Evolutionary conservation across 2,329 filamentous ascomycete genomes (phyloP), one percentile per base, ranked within the genome.

Genomic region (Chaetomium sp.): DNA sequence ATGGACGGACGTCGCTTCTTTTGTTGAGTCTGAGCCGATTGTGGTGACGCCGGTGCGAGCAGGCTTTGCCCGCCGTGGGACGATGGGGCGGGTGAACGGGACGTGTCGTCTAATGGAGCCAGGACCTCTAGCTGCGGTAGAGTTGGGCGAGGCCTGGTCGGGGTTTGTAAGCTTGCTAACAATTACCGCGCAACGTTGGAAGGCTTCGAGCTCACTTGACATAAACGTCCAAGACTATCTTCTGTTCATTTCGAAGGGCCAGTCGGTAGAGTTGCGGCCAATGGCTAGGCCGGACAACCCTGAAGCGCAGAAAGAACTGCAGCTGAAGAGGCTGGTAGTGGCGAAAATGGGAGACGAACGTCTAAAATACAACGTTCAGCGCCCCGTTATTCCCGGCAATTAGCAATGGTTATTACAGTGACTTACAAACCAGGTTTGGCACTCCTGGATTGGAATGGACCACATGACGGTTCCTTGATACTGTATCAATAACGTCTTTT

Each of bases 391-490:
- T 1, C 8, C 8, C 19, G 2, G 19, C 14, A 38, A 14, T 10
- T 9, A 4, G 37, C 40, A 14, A 12, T 42, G 40, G 10, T 10
- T 11, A 9, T 10, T 11, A 9, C 11, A 42, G 9, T n/a, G 19
- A 49, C 48, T 0, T 63, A 76, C 73, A 70, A 77, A 73, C 75
- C 75, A 78, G 0, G 71, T 74, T 33, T 66, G 62, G 51, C 75
- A 77, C 47, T 76, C 68, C 12, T 71, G 62, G 3, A 70, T 56
- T 2, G 68, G 63, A 8, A 77, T 60, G 1, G 65, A 64, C 74
- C 74, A 78, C 12, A 70, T 57, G 2, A 74, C 63, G 0, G 68
- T 65, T 34, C 66, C 64, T 3, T 65, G 67, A 37, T 69, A 71
- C 3, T 65, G 66, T 6, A 76, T 69, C 6, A 71, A 60, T 14